Percentiles rank a stretch among this genome's conserved stretches.
Evolutionary conservation across 2,329 filamentous ascomycete genomes (phyloP).

Genomic region (Proliferodiscus dingleyae): DNA sequence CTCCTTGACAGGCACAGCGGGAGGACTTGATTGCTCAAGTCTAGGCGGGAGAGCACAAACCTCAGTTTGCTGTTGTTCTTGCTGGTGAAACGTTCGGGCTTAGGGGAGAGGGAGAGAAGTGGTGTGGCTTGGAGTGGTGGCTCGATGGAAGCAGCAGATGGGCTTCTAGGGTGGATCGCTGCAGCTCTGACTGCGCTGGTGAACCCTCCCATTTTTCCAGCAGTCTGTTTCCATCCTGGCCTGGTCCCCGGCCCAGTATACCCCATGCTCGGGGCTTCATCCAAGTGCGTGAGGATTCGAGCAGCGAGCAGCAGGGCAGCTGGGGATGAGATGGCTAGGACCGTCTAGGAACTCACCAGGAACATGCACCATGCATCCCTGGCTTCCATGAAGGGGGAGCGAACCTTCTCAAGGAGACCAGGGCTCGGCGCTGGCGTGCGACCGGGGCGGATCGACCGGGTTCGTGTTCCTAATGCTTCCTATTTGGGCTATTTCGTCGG

Average conservation of each 20-base stretch:
- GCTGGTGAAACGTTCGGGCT: conserved; percentile 5
- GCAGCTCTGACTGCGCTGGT: not conserved
- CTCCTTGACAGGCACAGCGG: conserved; percentile 5
- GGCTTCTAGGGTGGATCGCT: conserved; percentile 1
- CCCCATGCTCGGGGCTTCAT: too few species aligned
- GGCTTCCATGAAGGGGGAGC: conserved; percentile 10
- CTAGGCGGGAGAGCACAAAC: not conserved
- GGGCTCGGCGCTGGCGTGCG: too few species aligned
- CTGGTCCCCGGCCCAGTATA: not conserved
- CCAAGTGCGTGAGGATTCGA: too few species aligned
- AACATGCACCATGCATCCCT: conserved; percentile 10
- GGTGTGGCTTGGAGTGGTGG: not conserved
- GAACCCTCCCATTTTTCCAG: conserved; percentile 9
- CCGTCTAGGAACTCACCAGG: not conserved
- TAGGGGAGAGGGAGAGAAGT: too few species aligned
- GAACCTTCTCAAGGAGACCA: conserved; percentile 3
- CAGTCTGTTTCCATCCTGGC: conserved; percentile 14
- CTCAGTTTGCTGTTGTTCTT: not conserved
- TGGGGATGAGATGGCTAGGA: not conserved
- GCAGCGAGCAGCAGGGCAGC: not conserved
- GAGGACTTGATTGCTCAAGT: not conserved
- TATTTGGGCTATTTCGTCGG: not conserved
- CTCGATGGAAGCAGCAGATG: not conserved
- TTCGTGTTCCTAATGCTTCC: conserved; percentile 1
- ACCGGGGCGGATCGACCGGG: too few species aligned